These are phyloP conservation scores for Lentinula aciculospora DNA, from an alignment of 768 basidiomycete genomes.

Conservation along the genomic window DNA sequence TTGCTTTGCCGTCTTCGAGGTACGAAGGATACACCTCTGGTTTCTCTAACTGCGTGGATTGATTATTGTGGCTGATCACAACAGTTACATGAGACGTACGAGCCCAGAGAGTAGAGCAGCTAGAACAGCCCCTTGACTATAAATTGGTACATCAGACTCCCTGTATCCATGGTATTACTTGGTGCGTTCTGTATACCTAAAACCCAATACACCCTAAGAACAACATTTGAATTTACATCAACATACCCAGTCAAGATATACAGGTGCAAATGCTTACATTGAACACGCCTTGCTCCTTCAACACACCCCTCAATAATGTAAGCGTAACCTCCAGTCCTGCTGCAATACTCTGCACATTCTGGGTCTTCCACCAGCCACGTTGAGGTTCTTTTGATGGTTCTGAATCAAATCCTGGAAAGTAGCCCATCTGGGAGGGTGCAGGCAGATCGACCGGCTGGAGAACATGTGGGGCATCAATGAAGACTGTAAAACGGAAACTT, in stretches of 20 bases:
- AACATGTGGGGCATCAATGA: constrained; percentile 66
- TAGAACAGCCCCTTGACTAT: constrained; percentile 73
- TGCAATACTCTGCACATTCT: constrained; percentile 44
- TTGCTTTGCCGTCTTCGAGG: constrained; percentile 54
- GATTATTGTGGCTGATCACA: not conserved
- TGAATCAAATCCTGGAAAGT: constrained; percentile 26
- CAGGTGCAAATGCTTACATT: constrained; percentile 42
- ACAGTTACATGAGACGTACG: constrained; percentile 26
- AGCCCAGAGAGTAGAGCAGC: constrained; percentile 66
- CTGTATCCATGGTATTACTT: not conserved
- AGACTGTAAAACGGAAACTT: constrained; percentile 39
- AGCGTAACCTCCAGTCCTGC: constrained; percentile 58
- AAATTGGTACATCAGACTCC: not conserved
- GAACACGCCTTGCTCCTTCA: constrained; percentile 51
- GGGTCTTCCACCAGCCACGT: constrained; percentile 68
- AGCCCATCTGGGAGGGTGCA: constrained; percentile 23
- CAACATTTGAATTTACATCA: not conserved
- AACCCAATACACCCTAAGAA: constrained; percentile 69
- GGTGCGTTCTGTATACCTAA: constrained; percentile 43
- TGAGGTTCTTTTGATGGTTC: constrained; percentile 46
- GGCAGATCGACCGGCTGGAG: constrained; percentile 60
- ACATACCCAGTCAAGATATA: constrained; percentile 8
- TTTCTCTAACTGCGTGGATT: constrained; percentile 39
- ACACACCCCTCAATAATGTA: constrained; percentile 43
- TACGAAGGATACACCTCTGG: constrained; percentile 52